Conservation (phyloP, 2,329 filamentous ascomycete genomes). For the Chaetomiaceae sp. region DNA sequence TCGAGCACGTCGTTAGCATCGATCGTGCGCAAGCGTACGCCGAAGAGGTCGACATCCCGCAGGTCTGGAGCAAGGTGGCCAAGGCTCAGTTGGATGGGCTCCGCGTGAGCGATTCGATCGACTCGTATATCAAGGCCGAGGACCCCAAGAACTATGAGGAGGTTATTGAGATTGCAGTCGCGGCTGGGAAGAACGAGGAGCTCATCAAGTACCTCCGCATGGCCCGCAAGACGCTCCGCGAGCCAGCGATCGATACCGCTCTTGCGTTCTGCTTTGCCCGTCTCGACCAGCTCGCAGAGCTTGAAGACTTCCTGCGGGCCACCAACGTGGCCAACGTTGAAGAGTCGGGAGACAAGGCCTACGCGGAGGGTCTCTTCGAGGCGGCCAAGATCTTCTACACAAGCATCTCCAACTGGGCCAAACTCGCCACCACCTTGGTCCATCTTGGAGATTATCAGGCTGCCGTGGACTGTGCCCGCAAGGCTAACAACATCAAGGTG, state of each 20-base stretch:
- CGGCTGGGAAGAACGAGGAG: constrained; percentile 96
- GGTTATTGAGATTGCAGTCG: constrained; percentile 92
- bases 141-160: constrained; percentile 92
- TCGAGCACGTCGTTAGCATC: constrained; percentile 96
- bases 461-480: constrained; percentile 93
- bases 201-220: constrained; percentile 95
- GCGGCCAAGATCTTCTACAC: constrained; percentile 98
- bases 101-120: constrained; percentile 85
- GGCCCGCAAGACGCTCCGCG: constrained; percentile 93
- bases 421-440: constrained; percentile 95
- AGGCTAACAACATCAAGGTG: constrained; percentile 98
- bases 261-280: constrained; percentile 92
- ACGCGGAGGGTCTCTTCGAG: constrained; percentile 88
- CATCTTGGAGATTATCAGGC: constrained; percentile 96
- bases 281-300: constrained; percentile 82
- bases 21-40: constrained; percentile 95
- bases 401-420: constrained; percentile 99
- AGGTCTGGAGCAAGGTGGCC: constrained; percentile 97
- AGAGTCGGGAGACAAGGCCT: constrained; percentile 96
- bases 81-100: constrained; percentile 97
- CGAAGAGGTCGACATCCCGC: constrained; percentile 86
- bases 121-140: constrained; percentile 93
- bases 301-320: constrained; percentile 91
- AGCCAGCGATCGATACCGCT: constrained; percentile 88
- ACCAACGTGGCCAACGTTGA: constrained; percentile 96